Conservation (phyloP, 331 rosid genomes). For the Prunus yedoensis region DNA sequence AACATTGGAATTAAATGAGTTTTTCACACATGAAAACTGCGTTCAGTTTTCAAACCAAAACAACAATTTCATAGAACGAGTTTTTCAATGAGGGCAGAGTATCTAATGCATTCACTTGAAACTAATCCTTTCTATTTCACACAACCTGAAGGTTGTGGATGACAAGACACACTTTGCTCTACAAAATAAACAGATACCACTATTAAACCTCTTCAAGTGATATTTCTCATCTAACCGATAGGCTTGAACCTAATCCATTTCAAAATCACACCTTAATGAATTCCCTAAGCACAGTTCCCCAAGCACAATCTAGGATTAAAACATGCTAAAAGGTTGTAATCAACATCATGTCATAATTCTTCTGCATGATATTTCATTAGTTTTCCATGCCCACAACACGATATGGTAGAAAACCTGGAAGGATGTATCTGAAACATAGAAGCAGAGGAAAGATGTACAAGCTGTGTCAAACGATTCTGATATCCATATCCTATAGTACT, state of each 20-base stretch:
- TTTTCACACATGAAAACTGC: background rate
- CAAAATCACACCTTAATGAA: background rate
- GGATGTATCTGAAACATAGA: background rate
- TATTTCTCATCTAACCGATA: background rate
- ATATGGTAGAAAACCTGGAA: background rate
- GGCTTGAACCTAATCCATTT: background rate
- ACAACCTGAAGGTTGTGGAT: background rate
- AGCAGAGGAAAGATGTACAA: background rate
- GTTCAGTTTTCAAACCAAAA: conserved; percentile 1
- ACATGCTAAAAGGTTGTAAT: too few species aligned
- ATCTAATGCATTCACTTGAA: background rate
- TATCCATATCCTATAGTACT: background rate
- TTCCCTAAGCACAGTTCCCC: conserved; percentile 1
- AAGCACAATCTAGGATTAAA: background rate
- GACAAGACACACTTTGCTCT: too few species aligned
- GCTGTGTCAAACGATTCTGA: background rate
- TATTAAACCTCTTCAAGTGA: background rate
- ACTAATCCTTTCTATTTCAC: background rate
- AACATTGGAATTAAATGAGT: background rate
- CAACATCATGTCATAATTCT: too few species aligned
- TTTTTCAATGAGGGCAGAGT: background rate
- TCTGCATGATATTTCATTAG: background rate
- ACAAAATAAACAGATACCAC: background rate
- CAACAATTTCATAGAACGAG: background rate
- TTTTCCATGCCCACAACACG: background rate